Evolutionary conservation across 1,284 basidiomycete species (phyloP).

Genomic region (Phylloboletellus chloephorus): DNA sequence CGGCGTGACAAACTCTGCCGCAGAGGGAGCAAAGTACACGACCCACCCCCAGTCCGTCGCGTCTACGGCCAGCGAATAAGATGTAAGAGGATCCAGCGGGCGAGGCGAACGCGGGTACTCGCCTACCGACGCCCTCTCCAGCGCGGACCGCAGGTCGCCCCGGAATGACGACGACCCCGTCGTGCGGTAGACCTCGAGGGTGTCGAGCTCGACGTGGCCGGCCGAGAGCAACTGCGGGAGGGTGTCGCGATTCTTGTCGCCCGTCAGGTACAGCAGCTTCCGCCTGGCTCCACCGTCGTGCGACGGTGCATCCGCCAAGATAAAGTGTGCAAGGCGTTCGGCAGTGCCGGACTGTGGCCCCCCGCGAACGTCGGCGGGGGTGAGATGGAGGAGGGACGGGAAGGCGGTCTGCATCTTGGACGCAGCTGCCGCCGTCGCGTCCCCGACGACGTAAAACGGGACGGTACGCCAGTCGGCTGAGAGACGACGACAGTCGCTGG

Average conservation of each 20-base stretch:
- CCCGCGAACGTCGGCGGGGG: conserved; percentile 30
- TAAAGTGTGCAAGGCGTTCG: conserved; percentile 60
- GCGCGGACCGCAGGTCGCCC: conserved; percentile 36
- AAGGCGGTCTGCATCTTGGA: conserved; percentile 32
- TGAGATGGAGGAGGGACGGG: conserved; percentile 26
- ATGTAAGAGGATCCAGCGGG: neutral
- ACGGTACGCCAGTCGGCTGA: conserved; percentile 43
- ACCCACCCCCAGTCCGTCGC: conserved; percentile 53
- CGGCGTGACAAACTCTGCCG: conserved; percentile 54
- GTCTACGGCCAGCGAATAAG: conserved; percentile 2
- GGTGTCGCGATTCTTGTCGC: conserved; percentile 77
- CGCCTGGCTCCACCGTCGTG: no score
- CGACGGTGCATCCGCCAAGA: conserved; percentile 50
- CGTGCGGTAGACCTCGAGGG: conserved; percentile 65
- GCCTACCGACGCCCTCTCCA: conserved; percentile 30
- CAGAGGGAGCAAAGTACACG: conserved; percentile 71
- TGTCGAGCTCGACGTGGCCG: conserved; percentile 41
- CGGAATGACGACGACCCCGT: conserved; percentile 48
- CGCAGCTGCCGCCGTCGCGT: conserved; percentile 50
- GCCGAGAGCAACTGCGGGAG: conserved; percentile 47
- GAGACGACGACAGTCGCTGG: no score
- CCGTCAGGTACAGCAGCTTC: conserved; percentile 64
- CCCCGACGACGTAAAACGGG: conserved; percentile 75
- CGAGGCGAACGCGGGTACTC: conserved; percentile 15
- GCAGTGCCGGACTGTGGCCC: conserved; percentile 51